Conservation (phyloP, 2,329 filamentous ascomycete species). For the Fusarium foetens region DNA sequence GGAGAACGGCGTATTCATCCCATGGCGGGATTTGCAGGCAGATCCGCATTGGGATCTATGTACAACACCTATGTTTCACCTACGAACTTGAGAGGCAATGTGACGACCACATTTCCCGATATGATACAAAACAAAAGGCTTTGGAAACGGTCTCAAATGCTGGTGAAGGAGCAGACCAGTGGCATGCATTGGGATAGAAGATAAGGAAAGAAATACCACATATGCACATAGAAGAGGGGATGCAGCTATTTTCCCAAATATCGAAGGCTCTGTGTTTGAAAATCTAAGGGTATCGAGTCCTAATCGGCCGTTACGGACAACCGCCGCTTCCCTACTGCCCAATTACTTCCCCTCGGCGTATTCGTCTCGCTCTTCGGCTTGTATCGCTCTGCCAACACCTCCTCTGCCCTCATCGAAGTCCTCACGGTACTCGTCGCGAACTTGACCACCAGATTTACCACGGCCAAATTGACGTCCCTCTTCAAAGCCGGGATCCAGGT, state of each 20-base stretch:
- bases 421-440: slow-evolving; percentile 96
- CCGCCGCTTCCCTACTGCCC: slow-evolving; percentile 1
- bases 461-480: slow-evolving; percentile 96
- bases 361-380: slow-evolving; percentile 58
- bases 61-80: slow-evolving; percentile 46
- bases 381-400: slow-evolving; percentile 83
- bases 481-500: slow-evolving; percentile 94
- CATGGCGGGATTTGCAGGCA: slow-evolving; percentile 32
- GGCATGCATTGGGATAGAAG: background rate
- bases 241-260: slow-evolving; percentile 13
- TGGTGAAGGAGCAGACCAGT: slow-evolving; percentile 40
- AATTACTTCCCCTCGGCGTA: slow-evolving; percentile 52
- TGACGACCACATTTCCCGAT: slow-evolving; percentile 29
- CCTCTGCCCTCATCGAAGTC: slow-evolving; percentile 96
- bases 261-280: slow-evolving; percentile 14
- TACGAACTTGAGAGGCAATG: slow-evolving; percentile 39
- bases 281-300: slow-evolving; percentile 43
- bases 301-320: slow-evolving; percentile 6
- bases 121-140: slow-evolving; percentile 10
- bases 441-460: slow-evolving; percentile 95
- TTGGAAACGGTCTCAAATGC: slow-evolving; percentile 7
- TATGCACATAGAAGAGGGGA: slow-evolving; percentile 13
- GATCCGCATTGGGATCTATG: slow-evolving; percentile 37
- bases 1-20: slow-evolving; percentile 40
- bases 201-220: background rate